Percentiles rank a stretch among this genome's conserved stretches.
phyloP scores from a whole-genome alignment of 495 filamentous ascomycete species.

The Penicillium parvum region DNA sequence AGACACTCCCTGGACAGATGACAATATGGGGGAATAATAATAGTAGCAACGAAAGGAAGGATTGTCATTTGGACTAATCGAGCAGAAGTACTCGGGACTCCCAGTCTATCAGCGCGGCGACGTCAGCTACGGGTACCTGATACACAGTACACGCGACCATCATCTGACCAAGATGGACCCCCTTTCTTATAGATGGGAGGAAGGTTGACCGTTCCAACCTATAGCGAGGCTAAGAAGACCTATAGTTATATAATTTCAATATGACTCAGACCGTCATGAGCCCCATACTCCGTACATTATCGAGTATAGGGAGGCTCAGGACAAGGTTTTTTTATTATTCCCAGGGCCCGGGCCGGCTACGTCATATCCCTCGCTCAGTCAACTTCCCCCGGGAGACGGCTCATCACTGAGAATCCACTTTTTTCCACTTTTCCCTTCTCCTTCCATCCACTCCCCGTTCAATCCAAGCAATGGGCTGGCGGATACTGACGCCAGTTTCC shows the following conservation, averaged over 20 bases:
- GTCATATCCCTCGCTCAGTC: slow-evolving; percentile 38
- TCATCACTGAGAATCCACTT: slow-evolving; percentile 30
- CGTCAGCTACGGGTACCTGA: too few species aligned
- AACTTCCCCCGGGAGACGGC: slow-evolving; percentile 30
- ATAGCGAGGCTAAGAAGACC: too few species aligned
- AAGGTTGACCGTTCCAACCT: too few species aligned
- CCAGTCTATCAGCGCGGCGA: too few species aligned
- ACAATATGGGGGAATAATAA: not conserved
- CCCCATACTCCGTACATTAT: too few species aligned
- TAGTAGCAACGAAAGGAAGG: not conserved
- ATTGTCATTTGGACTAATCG: not conserved
- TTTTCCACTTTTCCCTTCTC: too few species aligned
- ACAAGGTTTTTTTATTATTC: slow-evolving; percentile 9
- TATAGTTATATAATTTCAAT: too few species aligned
- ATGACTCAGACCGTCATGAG: too few species aligned
- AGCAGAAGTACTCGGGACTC: not conserved
- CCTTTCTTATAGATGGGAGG: too few species aligned
- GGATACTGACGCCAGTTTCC: slow-evolving; percentile 29
- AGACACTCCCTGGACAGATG: not conserved
- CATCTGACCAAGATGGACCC: not conserved
- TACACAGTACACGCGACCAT: not conserved
- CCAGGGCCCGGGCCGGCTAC: slow-evolving; percentile 27
- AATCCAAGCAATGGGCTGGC: slow-evolving; percentile 29
- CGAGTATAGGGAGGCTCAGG: too few species aligned
- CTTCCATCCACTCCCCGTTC: slow-evolving; percentile 21